phyloP scores from a whole-genome alignment of 139 green algal species.

The Chlorella sp. region DNA sequence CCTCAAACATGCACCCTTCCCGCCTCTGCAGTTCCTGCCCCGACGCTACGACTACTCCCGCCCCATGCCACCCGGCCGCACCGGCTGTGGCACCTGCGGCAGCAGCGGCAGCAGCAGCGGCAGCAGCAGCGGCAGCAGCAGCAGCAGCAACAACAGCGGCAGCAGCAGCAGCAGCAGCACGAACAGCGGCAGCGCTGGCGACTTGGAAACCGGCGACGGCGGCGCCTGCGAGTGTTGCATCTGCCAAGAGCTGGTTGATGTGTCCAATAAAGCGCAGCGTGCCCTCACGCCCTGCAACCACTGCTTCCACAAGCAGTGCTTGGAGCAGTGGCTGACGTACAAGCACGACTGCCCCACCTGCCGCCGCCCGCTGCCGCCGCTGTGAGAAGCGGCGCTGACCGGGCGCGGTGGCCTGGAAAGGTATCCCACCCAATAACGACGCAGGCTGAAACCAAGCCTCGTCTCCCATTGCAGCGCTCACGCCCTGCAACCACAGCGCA shows the following conservation, averaged over 20 bases:
- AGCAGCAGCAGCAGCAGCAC: neutral
- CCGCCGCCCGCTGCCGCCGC: slow-evolving; percentile 71
- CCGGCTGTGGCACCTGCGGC: neutral
- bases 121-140: neutral
- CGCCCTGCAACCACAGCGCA: too few relatives aligned
- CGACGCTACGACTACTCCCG: slow-evolving; percentile 85
- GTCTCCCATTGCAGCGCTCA: too few relatives aligned
- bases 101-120: neutral
- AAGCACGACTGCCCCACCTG: slow-evolving; percentile 93
- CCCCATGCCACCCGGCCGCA: neutral
- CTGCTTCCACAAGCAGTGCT: slow-evolving; percentile 86
- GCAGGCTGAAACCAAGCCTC: neutral
- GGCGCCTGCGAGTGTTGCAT: neutral
- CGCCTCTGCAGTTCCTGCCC: slow-evolving; percentile 62
- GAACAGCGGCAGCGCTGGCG: neutral
- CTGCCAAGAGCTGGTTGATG: slow-evolving; percentile 53
- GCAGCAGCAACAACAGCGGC: neutral
- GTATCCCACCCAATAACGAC: neutral
- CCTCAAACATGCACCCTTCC: too few relatives aligned
- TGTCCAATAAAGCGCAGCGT: slow-evolving; percentile 36
- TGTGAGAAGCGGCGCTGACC: slow-evolving; percentile 41
- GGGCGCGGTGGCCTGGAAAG: too few relatives aligned
- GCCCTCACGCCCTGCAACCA: slow-evolving; percentile 91
- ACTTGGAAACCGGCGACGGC: neutral
- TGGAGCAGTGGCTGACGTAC: slow-evolving; percentile 89